phyloP scores from a whole-genome alignment of 306 rosid species.

The Corylus heterophylla region DNA sequence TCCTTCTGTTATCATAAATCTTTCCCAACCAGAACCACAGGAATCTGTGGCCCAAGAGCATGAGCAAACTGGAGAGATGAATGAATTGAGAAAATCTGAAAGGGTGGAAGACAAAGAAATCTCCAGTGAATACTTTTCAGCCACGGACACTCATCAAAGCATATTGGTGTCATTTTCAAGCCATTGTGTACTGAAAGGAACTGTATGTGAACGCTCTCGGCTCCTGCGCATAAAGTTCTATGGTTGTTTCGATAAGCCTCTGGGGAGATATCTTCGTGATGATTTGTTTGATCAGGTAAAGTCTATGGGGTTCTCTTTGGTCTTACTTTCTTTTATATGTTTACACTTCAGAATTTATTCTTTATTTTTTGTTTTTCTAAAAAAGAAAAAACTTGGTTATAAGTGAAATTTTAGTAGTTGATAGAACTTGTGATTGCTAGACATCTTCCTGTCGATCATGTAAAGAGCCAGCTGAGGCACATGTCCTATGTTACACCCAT shows the following conservation, averaged over 20 bases:
- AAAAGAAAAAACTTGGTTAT: not conserved
- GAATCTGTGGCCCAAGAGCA: slow-evolving; percentile 43
- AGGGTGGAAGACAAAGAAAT: slow-evolving; percentile 57
- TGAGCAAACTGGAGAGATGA: slow-evolving; percentile 46
- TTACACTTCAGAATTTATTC: not conserved
- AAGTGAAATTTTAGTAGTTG: slow-evolving; percentile 15
- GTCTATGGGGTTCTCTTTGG: slow-evolving; percentile 1
- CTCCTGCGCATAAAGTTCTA: slow-evolving; percentile 93
- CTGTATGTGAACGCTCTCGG: slow-evolving; percentile 81
- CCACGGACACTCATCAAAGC: slow-evolving; percentile 87
- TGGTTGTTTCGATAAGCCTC: slow-evolving; percentile 92
- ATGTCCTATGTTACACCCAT: slow-evolving; percentile 80
- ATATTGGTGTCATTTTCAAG: slow-evolving; percentile 94
- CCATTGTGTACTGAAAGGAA: slow-evolving; percentile 77
- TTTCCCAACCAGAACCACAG: slow-evolving; percentile 48
- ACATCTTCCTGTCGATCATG: slow-evolving; percentile 69
- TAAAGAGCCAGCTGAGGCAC: slow-evolving; percentile 77
- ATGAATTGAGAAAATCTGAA: slow-evolving; percentile 40
- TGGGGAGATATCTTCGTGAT: slow-evolving; percentile 89
- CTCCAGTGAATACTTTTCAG: slow-evolving; percentile 79
- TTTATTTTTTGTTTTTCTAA: slow-evolving; percentile 3
- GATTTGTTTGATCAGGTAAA: slow-evolving; percentile 80
- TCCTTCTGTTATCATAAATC: slow-evolving; percentile 29
- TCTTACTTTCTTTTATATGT: not conserved
- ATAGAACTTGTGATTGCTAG: slow-evolving; percentile 39